These are phyloP conservation scores for Fusarium brachygibbosum DNA, from an alignment of 2,329 filamentous ascomycete species.

Conservation along the genomic window DNA sequence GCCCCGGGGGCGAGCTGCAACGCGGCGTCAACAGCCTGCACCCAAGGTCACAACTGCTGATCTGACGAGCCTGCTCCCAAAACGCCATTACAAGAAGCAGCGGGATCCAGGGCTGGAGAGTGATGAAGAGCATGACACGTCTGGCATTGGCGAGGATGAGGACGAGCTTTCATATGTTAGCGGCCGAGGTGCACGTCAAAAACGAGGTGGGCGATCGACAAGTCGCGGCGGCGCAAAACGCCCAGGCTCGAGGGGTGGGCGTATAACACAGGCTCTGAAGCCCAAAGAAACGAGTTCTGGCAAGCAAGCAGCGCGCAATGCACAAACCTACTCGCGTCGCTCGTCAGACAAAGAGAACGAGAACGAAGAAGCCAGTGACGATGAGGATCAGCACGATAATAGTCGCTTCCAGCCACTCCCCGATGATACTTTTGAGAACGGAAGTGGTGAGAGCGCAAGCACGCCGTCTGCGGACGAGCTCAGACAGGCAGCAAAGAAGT, in stretches of 20 bases:
- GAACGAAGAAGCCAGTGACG: conserved; percentile 43
- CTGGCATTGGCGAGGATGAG: conserved; percentile 64
- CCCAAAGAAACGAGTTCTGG: conserved; percentile 42
- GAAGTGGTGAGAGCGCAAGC: conserved; percentile 52
- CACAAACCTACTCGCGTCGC: conserved; percentile 65
- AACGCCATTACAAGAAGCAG: conserved; percentile 61
- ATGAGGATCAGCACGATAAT: conserved; percentile 54
- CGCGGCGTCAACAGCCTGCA: conserved; percentile 55
- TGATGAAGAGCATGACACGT: conserved; percentile 64
- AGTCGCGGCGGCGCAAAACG: conserved; percentile 49
- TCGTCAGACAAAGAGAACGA: conserved; percentile 72
- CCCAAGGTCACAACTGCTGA: conserved; percentile 67
- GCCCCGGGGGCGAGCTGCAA: conserved; percentile 50
- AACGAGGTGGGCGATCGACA: conserved; percentile 51
- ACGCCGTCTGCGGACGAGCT: conserved; percentile 66
- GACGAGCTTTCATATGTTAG: conserved; percentile 68
- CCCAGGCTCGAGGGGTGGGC: conserved; percentile 48
- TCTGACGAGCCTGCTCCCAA: conserved; percentile 67
- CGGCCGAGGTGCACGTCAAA: conserved; percentile 53
- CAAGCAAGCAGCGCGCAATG: conserved; percentile 46
- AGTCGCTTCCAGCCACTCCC: conserved; percentile 59
- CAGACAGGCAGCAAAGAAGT: conserved; percentile 71
- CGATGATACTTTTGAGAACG: conserved; percentile 60
- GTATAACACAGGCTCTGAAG: conserved; percentile 44
- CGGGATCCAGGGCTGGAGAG: conserved; percentile 58